A percentile compares a stretch with the other conserved stretches of the same genome.
These are phyloP conservation scores for Knufia petricola DNA, from an alignment of 2,329 filamentous ascomycete genomes.

Conservation along the genomic window DNA sequence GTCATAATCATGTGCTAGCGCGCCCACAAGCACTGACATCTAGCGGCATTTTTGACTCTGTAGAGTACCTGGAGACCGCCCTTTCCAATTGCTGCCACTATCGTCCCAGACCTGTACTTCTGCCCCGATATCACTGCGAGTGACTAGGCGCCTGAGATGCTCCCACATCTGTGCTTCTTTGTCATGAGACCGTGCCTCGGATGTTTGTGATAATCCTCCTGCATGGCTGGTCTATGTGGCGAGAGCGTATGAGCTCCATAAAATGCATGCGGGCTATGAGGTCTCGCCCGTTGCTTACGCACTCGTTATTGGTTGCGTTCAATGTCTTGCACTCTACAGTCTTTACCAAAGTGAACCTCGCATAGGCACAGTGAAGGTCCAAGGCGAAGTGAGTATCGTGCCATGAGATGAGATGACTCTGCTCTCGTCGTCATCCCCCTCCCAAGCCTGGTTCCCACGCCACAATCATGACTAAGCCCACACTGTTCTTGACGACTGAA, in stretches of 20 bases:
- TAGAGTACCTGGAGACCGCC: no score
- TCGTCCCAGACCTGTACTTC: no score
- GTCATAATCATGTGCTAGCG: not conserved
- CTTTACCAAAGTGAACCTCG: not conserved
- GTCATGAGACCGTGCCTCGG: no score
- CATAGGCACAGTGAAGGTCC: not conserved
- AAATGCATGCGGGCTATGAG: not conserved
- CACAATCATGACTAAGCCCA: not conserved
- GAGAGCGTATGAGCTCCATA: not conserved
- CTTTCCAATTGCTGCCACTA: no score
- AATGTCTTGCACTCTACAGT: conserved; percentile 2
- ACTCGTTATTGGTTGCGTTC: not conserved
- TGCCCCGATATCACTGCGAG: no score
- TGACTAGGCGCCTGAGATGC: no score
- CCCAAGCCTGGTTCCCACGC: no score
- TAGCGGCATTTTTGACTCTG: no score
- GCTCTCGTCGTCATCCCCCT: no score
- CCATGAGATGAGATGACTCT: not conserved
- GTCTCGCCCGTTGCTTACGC: not conserved
- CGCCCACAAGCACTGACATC: not conserved
- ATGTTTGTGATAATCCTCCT: no score
- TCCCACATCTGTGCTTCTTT: no score
- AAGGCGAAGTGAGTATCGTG: not conserved
- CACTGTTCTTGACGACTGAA: conserved; percentile 6
- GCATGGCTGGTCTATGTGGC: not conserved